Percentiles rank a stretch among this genome's conserved stretches.
phyloP scores from a whole-genome alignment of 768 basidiomycete species.

The Pisolithus microcarpus region DNA sequence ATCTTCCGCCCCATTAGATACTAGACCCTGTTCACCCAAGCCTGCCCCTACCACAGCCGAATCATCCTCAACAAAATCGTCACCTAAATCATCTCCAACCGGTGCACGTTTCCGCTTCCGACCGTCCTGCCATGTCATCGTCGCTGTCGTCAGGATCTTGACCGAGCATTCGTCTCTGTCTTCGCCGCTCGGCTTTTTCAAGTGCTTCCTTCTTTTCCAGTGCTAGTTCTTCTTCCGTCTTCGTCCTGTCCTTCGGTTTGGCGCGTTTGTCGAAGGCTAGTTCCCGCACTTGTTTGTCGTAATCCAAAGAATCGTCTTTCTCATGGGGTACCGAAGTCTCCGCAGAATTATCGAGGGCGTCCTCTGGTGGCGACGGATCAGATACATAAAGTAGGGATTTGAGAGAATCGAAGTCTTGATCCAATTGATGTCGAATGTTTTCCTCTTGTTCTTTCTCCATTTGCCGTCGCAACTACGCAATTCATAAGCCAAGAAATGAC shows the following conservation, averaged over 20 bases:
- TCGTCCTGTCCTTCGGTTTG: slow-evolving; percentile 90
- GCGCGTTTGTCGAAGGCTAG: slow-evolving; percentile 91
- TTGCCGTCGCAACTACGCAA: slow-evolving; percentile 74
- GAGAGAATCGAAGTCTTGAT: slow-evolving; percentile 78
- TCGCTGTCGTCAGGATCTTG: slow-evolving; percentile 62
- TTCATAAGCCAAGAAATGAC: not conserved
- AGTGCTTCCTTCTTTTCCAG: slow-evolving; percentile 80
- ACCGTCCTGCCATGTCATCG: slow-evolving; percentile 40
- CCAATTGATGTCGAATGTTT: slow-evolving; percentile 78
- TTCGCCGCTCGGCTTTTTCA: slow-evolving; percentile 75
- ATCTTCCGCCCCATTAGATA: slow-evolving; percentile 24
- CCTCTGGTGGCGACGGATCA: slow-evolving; percentile 39
- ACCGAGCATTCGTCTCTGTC: slow-evolving; percentile 82
- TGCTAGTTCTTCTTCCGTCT: slow-evolving; percentile 93
- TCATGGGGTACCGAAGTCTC: not conserved
- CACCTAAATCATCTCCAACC: slow-evolving; percentile 87
- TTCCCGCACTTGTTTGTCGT: slow-evolving; percentile 88
- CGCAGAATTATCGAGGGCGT: slow-evolving; percentile 22
- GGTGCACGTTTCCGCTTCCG: slow-evolving; percentile 44
- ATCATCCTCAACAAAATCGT: slow-evolving; percentile 59
- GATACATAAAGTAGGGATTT: slow-evolving; percentile 63
- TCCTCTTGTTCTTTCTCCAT: slow-evolving; percentile 81
- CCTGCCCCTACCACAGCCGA: slow-evolving; percentile 27
- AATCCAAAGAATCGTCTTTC: slow-evolving; percentile 47
- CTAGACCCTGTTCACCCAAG: slow-evolving; percentile 34